Base-by-base conservation (phyloP, 257 asterid genomes). In the Ilex aquifolium region DNA sequence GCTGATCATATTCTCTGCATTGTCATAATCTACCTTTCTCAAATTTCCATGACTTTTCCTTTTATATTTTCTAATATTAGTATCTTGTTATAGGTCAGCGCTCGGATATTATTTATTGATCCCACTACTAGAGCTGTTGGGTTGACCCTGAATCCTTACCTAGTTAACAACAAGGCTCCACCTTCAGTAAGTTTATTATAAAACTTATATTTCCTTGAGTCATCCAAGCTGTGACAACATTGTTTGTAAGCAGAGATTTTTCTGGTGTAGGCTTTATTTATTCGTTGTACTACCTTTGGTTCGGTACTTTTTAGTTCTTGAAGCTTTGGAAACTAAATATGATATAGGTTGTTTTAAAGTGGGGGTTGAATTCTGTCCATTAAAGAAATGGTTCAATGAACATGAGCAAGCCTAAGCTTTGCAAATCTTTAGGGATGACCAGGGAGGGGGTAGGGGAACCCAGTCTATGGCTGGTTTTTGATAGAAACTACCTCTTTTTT, bases 121-220 rank as follows among this genome's bases (percentile, higher is more conserved):
- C 96, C 99, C 69, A 74, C 92, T 56, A 85, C 88, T 56, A 82
- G 99, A 79, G 96, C 99, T 79, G 85, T 90, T 73, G 99, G 99
- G 44, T 83, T 92, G 74, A 87, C 99, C n/a, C 58, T 92, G 84
- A 92, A 83, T 69, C 86, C 96, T 65, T 79, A 80, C 64, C 84
- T 92, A 60, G 88, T 92, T 73, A 72, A 70, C 56, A 87, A 89
- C 77, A 85, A 69, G 73, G 88, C 97, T 65, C 88, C 99, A 55
- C 70, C 95, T 66, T 64, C 82, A 29, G 99, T 92, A 87, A 89
- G 99, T 80, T 32, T 69, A 44, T 57, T 73, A 56, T 48, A 36
- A 36, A 36, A 0, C 42, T 36, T 36, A 4, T 36, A 8, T 36
- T 36, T 8, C 42, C 42, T 36, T 8, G 1, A 36, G 42, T 36